Evolutionary conservation across 805 yeast species (phyloP).

Genomic region (Candida pseudofarinosa): DNA sequence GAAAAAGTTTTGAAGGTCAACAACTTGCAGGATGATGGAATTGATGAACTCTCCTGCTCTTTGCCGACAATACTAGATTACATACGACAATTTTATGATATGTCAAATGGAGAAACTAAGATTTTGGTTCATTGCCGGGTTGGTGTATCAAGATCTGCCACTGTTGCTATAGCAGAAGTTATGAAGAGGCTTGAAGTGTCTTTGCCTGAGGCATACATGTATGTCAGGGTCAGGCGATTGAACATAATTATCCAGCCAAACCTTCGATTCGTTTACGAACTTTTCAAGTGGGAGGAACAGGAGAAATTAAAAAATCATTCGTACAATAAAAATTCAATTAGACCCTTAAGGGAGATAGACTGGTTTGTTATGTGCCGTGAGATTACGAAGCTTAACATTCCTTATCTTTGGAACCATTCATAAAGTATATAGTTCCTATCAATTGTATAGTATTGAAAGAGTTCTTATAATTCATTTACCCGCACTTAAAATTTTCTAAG

Average conservation of each 20-base stretch:
- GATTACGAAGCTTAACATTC: constrained; percentile 70
- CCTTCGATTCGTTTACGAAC: constrained; percentile 84
- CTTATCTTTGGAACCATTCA: constrained; percentile 39
- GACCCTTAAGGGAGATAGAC: constrained; percentile 59
- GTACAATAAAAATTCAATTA: constrained; percentile 5
- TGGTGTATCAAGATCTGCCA: constrained; percentile 92
- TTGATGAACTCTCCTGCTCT: constrained; percentile 64
- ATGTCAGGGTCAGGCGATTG: constrained; percentile 82
- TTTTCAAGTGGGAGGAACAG: constrained; percentile 52
- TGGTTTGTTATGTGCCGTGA: constrained; percentile 88
- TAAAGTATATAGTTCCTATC: neutral
- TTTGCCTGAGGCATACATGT: constrained; percentile 76
- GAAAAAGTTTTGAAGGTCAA: constrained; percentile 57
- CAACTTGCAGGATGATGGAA: constrained; percentile 87
- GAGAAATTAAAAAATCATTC: constrained; percentile 12
- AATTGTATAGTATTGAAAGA: neutral
- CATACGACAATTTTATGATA: constrained; percentile 42
- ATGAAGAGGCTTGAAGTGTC: constrained; percentile 70
- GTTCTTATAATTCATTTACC: neutral
- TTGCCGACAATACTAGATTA: constrained; percentile 62
- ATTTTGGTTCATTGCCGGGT: constrained; percentile 87
- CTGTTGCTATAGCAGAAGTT: constrained; percentile 92
- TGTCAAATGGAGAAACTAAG: constrained; percentile 22
- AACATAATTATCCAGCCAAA: constrained; percentile 95
- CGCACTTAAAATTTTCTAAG: neutral